Evolutionary conservation across 2,329 filamentous ascomycete genomes (phyloP).

Genomic region (Corynespora cassiicola): DNA sequence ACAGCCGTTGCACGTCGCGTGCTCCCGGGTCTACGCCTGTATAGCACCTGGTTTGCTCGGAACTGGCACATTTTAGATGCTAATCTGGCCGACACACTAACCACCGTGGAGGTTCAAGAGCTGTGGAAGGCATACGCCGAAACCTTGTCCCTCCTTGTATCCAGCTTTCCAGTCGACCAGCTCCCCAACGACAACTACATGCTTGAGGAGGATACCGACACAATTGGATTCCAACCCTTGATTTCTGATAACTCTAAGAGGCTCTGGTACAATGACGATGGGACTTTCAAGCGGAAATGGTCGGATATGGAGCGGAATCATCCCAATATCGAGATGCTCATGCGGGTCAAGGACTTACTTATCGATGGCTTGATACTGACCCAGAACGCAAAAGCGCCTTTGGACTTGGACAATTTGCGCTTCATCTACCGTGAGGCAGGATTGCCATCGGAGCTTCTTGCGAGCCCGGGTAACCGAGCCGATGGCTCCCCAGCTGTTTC

Average conservation of each 20-base stretch:
- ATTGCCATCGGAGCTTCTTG: slow-evolving; percentile 56
- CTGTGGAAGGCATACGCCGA: slow-evolving; percentile 72
- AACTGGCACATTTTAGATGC: slow-evolving; percentile 62
- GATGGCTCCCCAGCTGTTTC: slow-evolving; percentile 50
- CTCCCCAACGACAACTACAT: slow-evolving; percentile 67
- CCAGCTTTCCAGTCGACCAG: slow-evolving; percentile 64
- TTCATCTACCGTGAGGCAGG: slow-evolving; percentile 63
- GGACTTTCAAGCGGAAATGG: slow-evolving; percentile 59
- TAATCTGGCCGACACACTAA: slow-evolving; percentile 59
- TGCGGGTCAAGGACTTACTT: slow-evolving; percentile 68
- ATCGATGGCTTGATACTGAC: slow-evolving; percentile 66
- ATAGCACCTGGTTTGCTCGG: slow-evolving; percentile 71
- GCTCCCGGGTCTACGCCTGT: slow-evolving; percentile 69
- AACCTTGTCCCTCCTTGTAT: slow-evolving; percentile 64
- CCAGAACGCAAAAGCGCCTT: slow-evolving; percentile 56
- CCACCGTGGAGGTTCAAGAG: slow-evolving; percentile 65
- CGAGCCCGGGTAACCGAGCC: slow-evolving; percentile 49
- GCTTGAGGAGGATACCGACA: slow-evolving; percentile 72
- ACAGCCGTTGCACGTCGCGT: slow-evolving; percentile 66
- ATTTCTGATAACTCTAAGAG: slow-evolving; percentile 56
- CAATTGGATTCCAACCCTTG: slow-evolving; percentile 69
- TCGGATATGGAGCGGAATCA: slow-evolving; percentile 62
- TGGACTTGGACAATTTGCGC: slow-evolving; percentile 55
- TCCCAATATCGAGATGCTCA: slow-evolving; percentile 70
- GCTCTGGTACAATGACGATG: slow-evolving; percentile 59